phyloP scores from a whole-genome alignment of 2,329 filamentous ascomycete species.

The Kalmusia sp. region DNA sequence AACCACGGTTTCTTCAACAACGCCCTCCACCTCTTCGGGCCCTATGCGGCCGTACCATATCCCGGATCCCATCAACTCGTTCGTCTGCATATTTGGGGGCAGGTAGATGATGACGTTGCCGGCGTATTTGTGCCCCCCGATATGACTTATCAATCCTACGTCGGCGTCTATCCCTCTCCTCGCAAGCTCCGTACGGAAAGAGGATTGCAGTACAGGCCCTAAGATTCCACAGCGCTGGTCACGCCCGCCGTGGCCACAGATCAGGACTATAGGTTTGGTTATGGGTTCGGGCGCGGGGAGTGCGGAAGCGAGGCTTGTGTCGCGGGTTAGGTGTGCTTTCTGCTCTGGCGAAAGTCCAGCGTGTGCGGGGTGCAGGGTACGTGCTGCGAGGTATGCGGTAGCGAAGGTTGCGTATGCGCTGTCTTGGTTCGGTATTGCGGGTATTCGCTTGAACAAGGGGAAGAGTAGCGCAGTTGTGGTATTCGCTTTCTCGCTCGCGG shows the following conservation, averaged over 20 bases:
- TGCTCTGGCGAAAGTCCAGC: slow-evolving; percentile 61
- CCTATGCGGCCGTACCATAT: slow-evolving; percentile 85
- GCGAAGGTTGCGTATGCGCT: slow-evolving; percentile 63
- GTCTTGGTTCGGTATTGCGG: slow-evolving; percentile 70
- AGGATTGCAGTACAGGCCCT: slow-evolving; percentile 73
- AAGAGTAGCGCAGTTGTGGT: slow-evolving; percentile 69
- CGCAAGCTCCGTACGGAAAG: slow-evolving; percentile 71
- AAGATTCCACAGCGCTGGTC: slow-evolving; percentile 84
- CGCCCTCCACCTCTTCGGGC: slow-evolving; percentile 76
- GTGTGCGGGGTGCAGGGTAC: slow-evolving; percentile 67
- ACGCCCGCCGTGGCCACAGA: slow-evolving; percentile 85
- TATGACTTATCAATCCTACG: slow-evolving; percentile 77
- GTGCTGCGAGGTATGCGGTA: slow-evolving; percentile 71
- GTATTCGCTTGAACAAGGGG: slow-evolving; percentile 82
- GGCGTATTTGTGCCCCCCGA: slow-evolving; percentile 85
- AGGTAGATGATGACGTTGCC: slow-evolving; percentile 85
- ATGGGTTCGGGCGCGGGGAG: slow-evolving; percentile 62
- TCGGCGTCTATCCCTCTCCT: slow-evolving; percentile 61
- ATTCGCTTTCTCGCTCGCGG: slow-evolving; percentile 50
- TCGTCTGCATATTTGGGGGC: slow-evolving; percentile 59
- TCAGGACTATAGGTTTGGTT: slow-evolving; percentile 64
- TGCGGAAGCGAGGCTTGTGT: slow-evolving; percentile 55
- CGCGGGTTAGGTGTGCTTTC: slow-evolving; percentile 53
- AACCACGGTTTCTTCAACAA: slow-evolving; percentile 74
- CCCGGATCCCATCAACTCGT: slow-evolving; percentile 72